Percentiles rank a stretch among this genome's conserved stretches.
Evolutionary conservation across 1,284 basidiomycete genomes (phyloP).

Genomic region (Cystobasidiaceae sp.): DNA sequence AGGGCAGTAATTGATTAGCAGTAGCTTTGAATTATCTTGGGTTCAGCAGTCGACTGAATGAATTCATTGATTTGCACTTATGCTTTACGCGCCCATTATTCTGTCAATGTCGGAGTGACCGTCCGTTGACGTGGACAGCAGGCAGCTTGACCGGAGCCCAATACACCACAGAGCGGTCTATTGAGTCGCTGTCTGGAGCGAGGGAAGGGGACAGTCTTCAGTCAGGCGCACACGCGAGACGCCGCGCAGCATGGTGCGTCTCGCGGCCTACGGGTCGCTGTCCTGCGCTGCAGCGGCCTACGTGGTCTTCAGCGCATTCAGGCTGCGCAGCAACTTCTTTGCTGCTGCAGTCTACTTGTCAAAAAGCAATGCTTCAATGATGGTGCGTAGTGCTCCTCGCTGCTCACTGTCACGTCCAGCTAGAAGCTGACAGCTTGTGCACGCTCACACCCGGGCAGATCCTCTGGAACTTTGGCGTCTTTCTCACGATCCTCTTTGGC

Average conservation of each 20-base stretch:
- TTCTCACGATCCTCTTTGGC: conserved; percentile 68
- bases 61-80: too few species aligned
- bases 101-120: too few species aligned
- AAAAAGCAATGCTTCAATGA: conserved; percentile 77
- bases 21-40: too few species aligned
- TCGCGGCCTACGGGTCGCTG: conserved; percentile 55
- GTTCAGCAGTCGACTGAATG: too few species aligned
- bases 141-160: too few species aligned
- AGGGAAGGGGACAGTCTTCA: not conserved
- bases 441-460: conserved; percentile 54
- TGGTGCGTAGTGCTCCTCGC: conserved; percentile 56
- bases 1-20: too few species aligned
- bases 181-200: too few species aligned
- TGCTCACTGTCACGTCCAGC: not conserved
- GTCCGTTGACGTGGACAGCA: too few species aligned
- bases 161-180: too few species aligned
- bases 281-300: conserved; percentile 66
- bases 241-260: conserved; percentile 16
- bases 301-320: conserved; percentile 69
- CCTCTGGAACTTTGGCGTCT: conserved; percentile 84
- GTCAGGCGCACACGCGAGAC: not conserved
- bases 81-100: too few species aligned
- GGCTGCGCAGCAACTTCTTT: conserved; percentile 86
- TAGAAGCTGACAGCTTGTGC: not conserved
- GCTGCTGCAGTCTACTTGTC: conserved; percentile 87